Evolutionary conservation across 2,329 filamentous ascomycete species (phyloP).

Genomic region (Neofusicoccum cordaticola): DNA sequence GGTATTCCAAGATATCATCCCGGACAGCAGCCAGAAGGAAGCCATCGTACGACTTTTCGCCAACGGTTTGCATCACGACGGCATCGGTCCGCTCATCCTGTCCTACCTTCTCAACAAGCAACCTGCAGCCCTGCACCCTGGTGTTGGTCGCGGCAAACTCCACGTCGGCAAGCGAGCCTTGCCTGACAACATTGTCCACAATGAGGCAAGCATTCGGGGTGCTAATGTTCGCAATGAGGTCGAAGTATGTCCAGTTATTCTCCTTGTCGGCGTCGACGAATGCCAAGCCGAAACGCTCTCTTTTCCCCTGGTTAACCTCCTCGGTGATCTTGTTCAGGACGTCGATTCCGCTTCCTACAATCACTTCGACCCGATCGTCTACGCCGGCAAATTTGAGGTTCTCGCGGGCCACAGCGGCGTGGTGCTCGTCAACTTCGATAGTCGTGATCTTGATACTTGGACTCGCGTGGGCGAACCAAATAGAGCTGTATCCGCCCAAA

Average conservation of each 20-base stretch:
- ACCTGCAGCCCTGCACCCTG: conserved; percentile 33
- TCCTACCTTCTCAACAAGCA: conserved; percentile 44
- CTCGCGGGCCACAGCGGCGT: conserved; percentile 46
- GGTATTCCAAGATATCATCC: conserved; percentile 9
- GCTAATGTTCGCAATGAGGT: conserved; percentile 41
- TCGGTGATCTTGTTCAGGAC: conserved; percentile 40
- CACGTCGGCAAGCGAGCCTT: conserved; percentile 36
- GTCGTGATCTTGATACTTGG: conserved; percentile 46
- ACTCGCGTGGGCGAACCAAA: conserved; percentile 49
- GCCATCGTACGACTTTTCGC: conserved; percentile 49
- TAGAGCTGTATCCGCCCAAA: conserved; percentile 53
- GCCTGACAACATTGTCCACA: conserved; percentile 52
- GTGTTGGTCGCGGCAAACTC: conserved; percentile 23
- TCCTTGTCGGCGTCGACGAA: conserved; percentile 55
- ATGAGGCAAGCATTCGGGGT: conserved; percentile 44
- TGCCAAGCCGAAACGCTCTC: conserved; percentile 48
- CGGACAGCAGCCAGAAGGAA: conserved; percentile 43
- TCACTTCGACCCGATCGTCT: conserved; percentile 43
- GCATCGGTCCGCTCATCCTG: conserved; percentile 42
- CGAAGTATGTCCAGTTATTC: conserved; percentile 51
- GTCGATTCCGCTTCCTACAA: conserved; percentile 46
- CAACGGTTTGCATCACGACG: conserved; percentile 46
- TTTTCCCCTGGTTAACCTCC: conserved; percentile 39
- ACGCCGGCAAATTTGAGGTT: conserved; percentile 45
- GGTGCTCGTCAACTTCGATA: conserved; percentile 49